Conservation (phyloP, 2,329 filamentous ascomycete genomes). For the Pseudogymnoascus sp. region DNA sequence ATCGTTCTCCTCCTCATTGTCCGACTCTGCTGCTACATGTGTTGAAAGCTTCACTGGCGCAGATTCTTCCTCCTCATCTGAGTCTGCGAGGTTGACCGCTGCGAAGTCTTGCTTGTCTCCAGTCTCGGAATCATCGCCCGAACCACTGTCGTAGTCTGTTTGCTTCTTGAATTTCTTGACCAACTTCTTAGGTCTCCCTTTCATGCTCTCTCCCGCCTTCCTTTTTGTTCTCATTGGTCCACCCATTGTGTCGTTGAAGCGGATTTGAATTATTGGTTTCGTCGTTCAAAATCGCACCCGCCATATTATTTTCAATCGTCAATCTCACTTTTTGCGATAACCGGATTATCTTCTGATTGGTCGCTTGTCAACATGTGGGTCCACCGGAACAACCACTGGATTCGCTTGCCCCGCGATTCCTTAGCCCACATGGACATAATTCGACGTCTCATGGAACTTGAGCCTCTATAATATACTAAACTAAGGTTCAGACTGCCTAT, state of each 20-base stretch:
- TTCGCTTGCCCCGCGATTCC: constrained; percentile 9
- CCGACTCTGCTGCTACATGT: constrained; percentile 25
- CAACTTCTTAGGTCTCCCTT: constrained; percentile 34
- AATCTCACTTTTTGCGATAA: constrained; percentile 10
- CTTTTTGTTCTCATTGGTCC: constrained; percentile 39
- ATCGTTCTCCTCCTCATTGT: constrained; percentile 24
- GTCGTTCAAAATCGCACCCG: background rate
- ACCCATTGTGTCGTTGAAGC: constrained; percentile 21
- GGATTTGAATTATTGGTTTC: background rate
- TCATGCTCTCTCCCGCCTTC: constrained; percentile 50
- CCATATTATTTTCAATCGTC: constrained; percentile 2
- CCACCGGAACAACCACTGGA: constrained; percentile 2
- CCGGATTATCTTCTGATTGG: constrained; percentile 7
- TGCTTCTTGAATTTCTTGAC: constrained; percentile 56
- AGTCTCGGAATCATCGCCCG: constrained; percentile 42
- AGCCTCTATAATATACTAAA: background rate
- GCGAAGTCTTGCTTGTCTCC: constrained; percentile 35
- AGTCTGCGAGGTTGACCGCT: constrained; percentile 40
- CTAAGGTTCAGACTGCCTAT: background rate
- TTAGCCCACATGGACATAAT: constrained; percentile 4
- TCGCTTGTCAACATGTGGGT: background rate
- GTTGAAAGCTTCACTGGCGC: constrained; percentile 15
- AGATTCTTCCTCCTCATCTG: constrained; percentile 30
- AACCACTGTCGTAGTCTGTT: constrained; percentile 52
- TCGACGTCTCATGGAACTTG: constrained; percentile 1